Evolutionary conservation across 1,284 basidiomycete genomes (phyloP).

Genomic region (Amylostereum areolatum): DNA sequence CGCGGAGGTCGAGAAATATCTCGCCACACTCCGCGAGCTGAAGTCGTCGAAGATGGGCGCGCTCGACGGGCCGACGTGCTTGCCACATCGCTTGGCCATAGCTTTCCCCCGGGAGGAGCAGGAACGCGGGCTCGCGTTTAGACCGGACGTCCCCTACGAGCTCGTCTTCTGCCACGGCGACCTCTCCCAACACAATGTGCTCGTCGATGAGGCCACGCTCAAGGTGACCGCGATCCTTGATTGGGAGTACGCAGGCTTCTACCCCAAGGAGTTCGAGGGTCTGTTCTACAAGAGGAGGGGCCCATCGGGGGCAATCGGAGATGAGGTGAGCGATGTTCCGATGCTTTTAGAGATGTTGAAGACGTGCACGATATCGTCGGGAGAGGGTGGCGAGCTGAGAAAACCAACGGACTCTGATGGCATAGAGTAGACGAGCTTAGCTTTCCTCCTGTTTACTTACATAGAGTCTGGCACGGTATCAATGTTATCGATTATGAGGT

Average conservation of each 20-base stretch:
- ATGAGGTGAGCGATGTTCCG: neutral
- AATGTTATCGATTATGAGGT: too few species aligned
- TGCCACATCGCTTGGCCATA: neutral
- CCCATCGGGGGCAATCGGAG: neutral
- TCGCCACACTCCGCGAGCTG: neutral
- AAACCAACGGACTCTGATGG: too few species aligned
- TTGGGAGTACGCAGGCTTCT: slow-evolving; percentile 12
- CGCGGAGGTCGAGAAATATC: neutral
- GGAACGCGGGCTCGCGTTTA: neutral
- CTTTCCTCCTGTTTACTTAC: too few species aligned
- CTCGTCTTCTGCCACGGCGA: slow-evolving; percentile 8
- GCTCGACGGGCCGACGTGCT: neutral
- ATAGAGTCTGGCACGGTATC: too few species aligned
- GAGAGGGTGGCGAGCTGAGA: too few species aligned
- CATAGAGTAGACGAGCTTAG: too few species aligned
- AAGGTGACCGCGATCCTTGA: slow-evolving; percentile 9
- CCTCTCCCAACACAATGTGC: slow-evolving; percentile 4
- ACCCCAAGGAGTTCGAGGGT: slow-evolving; percentile 3
- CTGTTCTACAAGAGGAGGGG: neutral
- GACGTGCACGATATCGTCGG: too few species aligned
- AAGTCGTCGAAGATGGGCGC: neutral
- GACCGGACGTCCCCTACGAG: neutral
- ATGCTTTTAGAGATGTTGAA: neutral
- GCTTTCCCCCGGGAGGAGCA: neutral
- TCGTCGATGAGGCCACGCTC: slow-evolving; percentile 9